Conservation (phyloP, 2,329 filamentous ascomycete genomes). For the Arthrobotrys iridis region DNA sequence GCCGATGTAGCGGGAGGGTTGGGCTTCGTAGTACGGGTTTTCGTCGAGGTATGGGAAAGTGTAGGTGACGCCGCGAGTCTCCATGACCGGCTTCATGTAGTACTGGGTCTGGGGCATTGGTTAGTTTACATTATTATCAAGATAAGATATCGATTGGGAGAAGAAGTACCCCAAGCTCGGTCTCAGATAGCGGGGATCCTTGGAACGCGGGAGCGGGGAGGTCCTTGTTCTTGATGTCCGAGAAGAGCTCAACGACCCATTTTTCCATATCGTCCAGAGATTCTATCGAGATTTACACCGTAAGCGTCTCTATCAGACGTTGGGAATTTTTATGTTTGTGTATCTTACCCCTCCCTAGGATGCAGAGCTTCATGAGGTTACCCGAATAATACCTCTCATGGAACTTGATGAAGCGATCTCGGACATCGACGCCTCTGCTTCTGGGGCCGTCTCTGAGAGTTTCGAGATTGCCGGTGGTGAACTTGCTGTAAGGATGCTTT, state of each 20-base stretch:
- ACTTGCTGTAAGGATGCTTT: slow-evolving; percentile 87
- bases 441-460: slow-evolving; percentile 85
- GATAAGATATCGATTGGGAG: neutral
- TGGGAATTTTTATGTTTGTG: too few relatives aligned
- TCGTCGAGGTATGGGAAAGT: slow-evolving; percentile 88
- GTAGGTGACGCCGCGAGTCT: slow-evolving; percentile 80
- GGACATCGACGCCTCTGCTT: slow-evolving; percentile 80
- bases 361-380: slow-evolving; percentile 90
- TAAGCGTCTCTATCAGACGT: neutral
- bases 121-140: slow-evolving; percentile 1
- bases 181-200: slow-evolving; percentile 69
- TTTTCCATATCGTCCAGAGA: slow-evolving; percentile 80
- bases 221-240: slow-evolving; percentile 81
- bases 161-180: slow-evolving; percentile 65
- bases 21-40: slow-evolving; percentile 78
- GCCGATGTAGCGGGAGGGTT: slow-evolving; percentile 85
- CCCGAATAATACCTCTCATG: slow-evolving; percentile 90
- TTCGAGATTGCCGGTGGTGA: slow-evolving; percentile 88
- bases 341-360: slow-evolving; percentile 71
- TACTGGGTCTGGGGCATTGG: slow-evolving; percentile 68
- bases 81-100: slow-evolving; percentile 92
- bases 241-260: slow-evolving; percentile 87
- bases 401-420: slow-evolving; percentile 91
- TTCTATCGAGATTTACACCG: slow-evolving; percentile 66
- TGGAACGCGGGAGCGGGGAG: slow-evolving; percentile 65